phyloP scores from a whole-genome alignment of 2,329 filamentous ascomycete genomes.

The Cladosporium colombiae region DNA sequence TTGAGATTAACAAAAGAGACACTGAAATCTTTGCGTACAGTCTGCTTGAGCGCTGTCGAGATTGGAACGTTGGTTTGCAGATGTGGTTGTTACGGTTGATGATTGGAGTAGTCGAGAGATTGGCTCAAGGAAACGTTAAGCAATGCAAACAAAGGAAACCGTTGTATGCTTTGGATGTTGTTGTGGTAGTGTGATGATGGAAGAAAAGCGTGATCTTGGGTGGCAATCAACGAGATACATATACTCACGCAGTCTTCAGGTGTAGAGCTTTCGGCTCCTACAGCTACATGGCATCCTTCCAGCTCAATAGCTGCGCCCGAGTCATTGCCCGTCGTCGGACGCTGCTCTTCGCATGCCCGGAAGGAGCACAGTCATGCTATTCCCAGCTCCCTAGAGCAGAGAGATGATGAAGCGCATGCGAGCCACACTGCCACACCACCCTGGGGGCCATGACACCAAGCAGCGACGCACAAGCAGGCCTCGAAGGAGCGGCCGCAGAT shows the following conservation, averaged over 20 bases:
- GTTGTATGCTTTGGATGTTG: slow-evolving; percentile 17
- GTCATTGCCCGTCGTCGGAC: neutral
- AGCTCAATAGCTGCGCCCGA: slow-evolving; percentile 15
- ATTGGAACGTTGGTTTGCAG: neutral
- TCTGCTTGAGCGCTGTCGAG: slow-evolving; percentile 8
- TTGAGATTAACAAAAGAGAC: slow-evolving; percentile 20
- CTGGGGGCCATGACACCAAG: slow-evolving; percentile 11
- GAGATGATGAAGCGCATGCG: neutral
- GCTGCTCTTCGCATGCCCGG: slow-evolving; percentile 11
- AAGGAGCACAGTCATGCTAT: slow-evolving; percentile 19
- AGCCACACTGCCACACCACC: slow-evolving; percentile 19
- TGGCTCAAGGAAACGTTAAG: slow-evolving; percentile 15
- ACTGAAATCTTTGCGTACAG: slow-evolving; percentile 18
- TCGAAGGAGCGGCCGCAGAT: slow-evolving; percentile 16
- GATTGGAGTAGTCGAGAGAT: slow-evolving; percentile 18
- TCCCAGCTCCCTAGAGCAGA: slow-evolving; percentile 15
- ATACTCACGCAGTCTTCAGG: slow-evolving; percentile 8
- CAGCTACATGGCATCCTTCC: slow-evolving; percentile 9
- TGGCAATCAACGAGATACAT: slow-evolving; percentile 13
- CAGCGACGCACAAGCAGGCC: slow-evolving; percentile 10
- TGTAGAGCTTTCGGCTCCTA: slow-evolving; percentile 11
- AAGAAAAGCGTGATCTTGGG: slow-evolving; percentile 20
- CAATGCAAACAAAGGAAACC: slow-evolving; percentile 20
- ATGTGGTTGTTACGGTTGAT: slow-evolving; percentile 13
- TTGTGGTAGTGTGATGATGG: slow-evolving; percentile 21